Base-by-base conservation (phyloP, 2,329 filamentous ascomycete species). In the Mariannaea elegans region DNA sequence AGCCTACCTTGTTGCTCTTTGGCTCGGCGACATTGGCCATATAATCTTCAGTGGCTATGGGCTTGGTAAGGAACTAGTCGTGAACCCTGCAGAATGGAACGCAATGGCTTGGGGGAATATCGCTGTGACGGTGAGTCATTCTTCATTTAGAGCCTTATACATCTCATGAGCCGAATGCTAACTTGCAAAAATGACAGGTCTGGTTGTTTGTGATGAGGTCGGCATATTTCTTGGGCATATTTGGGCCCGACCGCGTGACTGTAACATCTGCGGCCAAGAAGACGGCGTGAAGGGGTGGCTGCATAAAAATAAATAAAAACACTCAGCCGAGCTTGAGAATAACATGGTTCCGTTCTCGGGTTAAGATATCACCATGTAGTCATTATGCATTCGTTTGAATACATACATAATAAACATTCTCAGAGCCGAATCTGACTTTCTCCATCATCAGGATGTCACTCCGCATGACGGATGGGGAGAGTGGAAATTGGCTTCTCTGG, bases 31-130 rank as follows among this genome's bases (percentile, higher is more conserved):
- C 69, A 77, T 92, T 62, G 87, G 87, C 3, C 90, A 93, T 72
- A 76, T 93, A 23, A 85, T 81, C 48, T 80, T 88, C 61, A 90
- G 85, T 14, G 75, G 73, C 16, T 86, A 84, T 68, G 82, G 81
- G 7, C 79, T 92, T 63, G 89, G 87, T 8, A 79, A 78, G 71
- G 80, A 84, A 9, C 77, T 76, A 31, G 81, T 85, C 45, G 62
- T 84, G 42, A 81, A 86, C 65, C 75, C 89, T 10, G 75, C 69
- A 4, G 76, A 74, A 19, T 93, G 90, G 90, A 92, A 91, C 72
- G 78, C 83, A 31, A 84, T 90, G 79, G 84, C 87, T n/a, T 91
- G 87, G 86, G 90, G 90, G 3, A 93, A 93, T 68, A 81, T 93
- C 62, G 88, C 83, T 7, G 81, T 83, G 48, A 92, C 90, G 23